A percentile compares a stretch with the other conserved stretches of the same genome.
These are phyloP conservation scores for Candida berthetii DNA, from an alignment of 805 yeast genomes.

Conservation along the genomic window DNA sequence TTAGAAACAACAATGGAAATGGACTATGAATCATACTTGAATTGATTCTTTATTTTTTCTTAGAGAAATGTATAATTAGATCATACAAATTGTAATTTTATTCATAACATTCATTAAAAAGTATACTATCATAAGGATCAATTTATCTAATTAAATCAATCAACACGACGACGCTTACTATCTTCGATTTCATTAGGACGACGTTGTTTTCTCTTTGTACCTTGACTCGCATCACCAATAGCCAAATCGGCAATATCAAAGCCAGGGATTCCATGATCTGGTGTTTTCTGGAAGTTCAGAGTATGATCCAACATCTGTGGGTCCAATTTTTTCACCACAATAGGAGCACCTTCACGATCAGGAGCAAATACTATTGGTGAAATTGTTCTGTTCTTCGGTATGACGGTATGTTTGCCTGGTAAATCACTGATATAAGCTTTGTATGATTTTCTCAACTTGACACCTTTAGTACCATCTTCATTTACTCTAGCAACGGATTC, in stretches of 20 bases:
- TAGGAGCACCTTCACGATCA: constrained; percentile 28
- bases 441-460: constrained; percentile 89
- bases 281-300: constrained; percentile 57
- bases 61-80: not conserved
- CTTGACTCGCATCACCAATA: constrained; percentile 35
- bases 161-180: constrained; percentile 19
- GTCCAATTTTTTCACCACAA: constrained; percentile 43
- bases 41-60: no score
- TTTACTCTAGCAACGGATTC: constrained; percentile 80
- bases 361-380: constrained; percentile 30
- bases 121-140: not conserved
- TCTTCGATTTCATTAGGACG: constrained; percentile 20
- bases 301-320: constrained; percentile 40
- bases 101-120: not conserved
- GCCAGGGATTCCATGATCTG: constrained; percentile 70
- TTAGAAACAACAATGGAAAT: constrained; percentile 6
- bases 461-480: constrained; percentile 86
- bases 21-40: no score
- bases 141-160: not conserved
- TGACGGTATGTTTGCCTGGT: constrained; percentile 64
- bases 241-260: constrained; percentile 67
- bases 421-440: constrained; percentile 87
- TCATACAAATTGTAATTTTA: no score
- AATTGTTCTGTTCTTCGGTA: constrained; percentile 42
- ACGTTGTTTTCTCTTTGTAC: constrained; percentile 31